phyloP scores from a whole-genome alignment of 257 asterid species.

The Prunella vulgaris region DNA sequence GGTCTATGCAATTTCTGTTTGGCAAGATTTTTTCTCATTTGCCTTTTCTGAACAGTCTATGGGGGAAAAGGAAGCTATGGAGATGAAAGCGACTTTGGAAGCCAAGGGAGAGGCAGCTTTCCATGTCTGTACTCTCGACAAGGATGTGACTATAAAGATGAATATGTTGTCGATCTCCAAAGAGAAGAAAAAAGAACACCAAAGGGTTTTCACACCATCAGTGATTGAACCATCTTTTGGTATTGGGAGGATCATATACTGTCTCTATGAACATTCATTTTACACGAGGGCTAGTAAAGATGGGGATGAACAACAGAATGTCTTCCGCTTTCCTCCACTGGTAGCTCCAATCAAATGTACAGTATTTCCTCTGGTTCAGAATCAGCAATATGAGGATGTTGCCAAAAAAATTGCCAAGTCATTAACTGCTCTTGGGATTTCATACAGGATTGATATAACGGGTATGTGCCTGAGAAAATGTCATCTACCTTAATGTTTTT shows the following conservation, averaged over 20 bases:
- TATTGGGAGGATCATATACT: slow-evolving; percentile 80
- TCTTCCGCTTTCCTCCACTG: slow-evolving; percentile 69
- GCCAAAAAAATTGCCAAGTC: slow-evolving; percentile 63
- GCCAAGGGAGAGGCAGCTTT: slow-evolving; percentile 66
- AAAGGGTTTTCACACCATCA: slow-evolving; percentile 83
- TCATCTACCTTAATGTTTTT: background rate
- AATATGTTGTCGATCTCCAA: slow-evolving; percentile 70
- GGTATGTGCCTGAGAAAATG: slow-evolving; percentile 38
- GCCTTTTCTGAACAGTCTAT: slow-evolving; percentile 44
- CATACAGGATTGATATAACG: slow-evolving; percentile 76
- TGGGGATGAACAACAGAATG: slow-evolving; percentile 79
- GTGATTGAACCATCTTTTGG: slow-evolving; percentile 94
- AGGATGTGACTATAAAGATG: slow-evolving; percentile 58
- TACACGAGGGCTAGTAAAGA: slow-evolving; percentile 67
- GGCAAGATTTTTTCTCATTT: background rate
- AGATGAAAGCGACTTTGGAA: slow-evolving; percentile 60
- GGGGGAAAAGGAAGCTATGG: slow-evolving; percentile 79
- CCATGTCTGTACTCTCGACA: slow-evolving; percentile 62
- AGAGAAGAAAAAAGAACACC: slow-evolving; percentile 73
- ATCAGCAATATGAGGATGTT: slow-evolving; percentile 61
- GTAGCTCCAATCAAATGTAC: slow-evolving; percentile 94
- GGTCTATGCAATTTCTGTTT: background rate
- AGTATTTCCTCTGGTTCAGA: slow-evolving; percentile 87
- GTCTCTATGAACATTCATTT: slow-evolving; percentile 79
- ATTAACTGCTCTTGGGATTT: slow-evolving; percentile 59